Conservation (phyloP, 73 alveolate genomes). For the Breviolum minutum region DNA sequence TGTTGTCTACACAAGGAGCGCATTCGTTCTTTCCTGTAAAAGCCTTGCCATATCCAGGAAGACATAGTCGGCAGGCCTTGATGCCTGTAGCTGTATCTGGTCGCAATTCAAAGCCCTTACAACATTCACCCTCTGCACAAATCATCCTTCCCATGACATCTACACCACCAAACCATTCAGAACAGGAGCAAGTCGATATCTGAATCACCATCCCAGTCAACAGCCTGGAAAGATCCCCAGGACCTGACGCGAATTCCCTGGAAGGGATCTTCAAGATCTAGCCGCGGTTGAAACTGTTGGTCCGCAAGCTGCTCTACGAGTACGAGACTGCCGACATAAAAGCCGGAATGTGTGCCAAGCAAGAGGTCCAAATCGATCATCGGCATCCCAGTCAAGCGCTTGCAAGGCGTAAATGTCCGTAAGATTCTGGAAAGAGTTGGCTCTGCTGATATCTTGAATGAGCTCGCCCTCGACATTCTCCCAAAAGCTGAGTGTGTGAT, state of each 20-base stretch:
- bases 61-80: background rate
- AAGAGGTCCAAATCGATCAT: background rate
- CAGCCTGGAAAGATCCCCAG: background rate
- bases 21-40: background rate
- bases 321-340: background rate
- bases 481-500: background rate
- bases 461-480: background rate
- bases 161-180: background rate
- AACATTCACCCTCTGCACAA: background rate
- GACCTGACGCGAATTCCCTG: background rate
- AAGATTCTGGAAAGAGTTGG: background rate
- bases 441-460: background rate
- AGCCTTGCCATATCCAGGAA: conserved; percentile 3
- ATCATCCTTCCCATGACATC: background rate
- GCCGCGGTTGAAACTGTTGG: background rate
- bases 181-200: background rate
- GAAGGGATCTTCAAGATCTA: background rate
- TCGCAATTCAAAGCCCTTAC: background rate
- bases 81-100: background rate
- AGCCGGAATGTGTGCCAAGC: background rate
- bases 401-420: background rate
- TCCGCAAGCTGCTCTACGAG: background rate
- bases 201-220: conserved; percentile 6
- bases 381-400: background rate
- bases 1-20: background rate